Percentiles rank a stretch among this genome's conserved stretches.
Evolutionary conservation across 495 filamentous ascomycete species (phyloP).

Genomic region (Penicillium alfredii): DNA sequence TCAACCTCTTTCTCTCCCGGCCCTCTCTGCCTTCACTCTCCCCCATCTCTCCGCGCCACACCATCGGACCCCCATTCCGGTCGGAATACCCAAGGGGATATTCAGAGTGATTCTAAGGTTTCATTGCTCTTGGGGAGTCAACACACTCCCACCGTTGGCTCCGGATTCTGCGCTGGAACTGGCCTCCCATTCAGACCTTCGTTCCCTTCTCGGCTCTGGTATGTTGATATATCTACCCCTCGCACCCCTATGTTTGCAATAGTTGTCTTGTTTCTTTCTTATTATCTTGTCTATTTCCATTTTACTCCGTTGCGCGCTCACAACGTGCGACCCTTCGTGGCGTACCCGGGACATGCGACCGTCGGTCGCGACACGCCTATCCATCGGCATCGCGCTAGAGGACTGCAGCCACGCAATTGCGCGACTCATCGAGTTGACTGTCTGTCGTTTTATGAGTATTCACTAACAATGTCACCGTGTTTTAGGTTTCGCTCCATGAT

Average conservation of each 20-base stretch:
- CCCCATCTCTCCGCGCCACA: background rate
- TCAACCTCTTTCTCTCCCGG: constrained; percentile 7
- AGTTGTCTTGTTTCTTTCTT: too few species aligned
- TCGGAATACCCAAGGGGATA: too few species aligned
- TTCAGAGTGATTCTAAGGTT: too few species aligned
- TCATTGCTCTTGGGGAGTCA: too few species aligned
- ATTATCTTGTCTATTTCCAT: background rate
- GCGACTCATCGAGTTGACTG: constrained; percentile 3
- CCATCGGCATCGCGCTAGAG: constrained; percentile 6
- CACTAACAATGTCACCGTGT: constrained; percentile 15
- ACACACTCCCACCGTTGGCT: too few species aligned
- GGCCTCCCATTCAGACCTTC: constrained; percentile 4
- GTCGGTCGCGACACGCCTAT: constrained; percentile 19
- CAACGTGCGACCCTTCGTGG: constrained; percentile 2
- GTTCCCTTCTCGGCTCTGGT: constrained; percentile 18
- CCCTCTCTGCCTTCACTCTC: constrained; percentile 7
- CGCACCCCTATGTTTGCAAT: too few species aligned
- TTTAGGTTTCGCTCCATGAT: constrained; percentile 31
- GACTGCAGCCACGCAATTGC: constrained; percentile 12
- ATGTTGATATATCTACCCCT: too few species aligned
- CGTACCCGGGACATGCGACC: constrained; percentile 11
- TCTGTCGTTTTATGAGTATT: constrained; percentile 2
- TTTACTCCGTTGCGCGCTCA: constrained; percentile 1
- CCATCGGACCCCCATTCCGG: too few species aligned
- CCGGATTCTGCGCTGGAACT: constrained; percentile 2